Base-by-base conservation (phyloP, 257 asterid species). In the Nicotiana otophora region DNA sequence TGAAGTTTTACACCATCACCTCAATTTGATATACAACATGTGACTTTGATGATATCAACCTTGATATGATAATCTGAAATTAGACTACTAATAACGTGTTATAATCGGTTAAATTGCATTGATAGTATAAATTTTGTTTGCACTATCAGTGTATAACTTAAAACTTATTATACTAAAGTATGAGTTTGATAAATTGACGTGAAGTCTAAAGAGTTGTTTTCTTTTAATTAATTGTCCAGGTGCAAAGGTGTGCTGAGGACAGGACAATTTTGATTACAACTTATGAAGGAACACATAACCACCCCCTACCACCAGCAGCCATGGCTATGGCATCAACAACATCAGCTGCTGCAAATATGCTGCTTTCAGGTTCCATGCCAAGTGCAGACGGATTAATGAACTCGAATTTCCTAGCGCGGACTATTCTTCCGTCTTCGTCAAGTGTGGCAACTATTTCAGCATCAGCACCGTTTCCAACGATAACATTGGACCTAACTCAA, bases 251-350 rank as follows among this genome's bases (percentile, higher is more conserved):
- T 28, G 94, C 92, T 0, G 97, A 93, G 81, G 97, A 93, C 42
- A 83, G 87, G 4, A 84, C 89, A 26, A 88, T 92, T 63, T 55
- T 93, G 83, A 90, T 86, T 87, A 92, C 97, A 2, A 93, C 97
- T 23, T 93, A 93, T 81, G 97, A 93, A 79, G 97, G 97, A 8
- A 89, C 85, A 1, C 97, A 93, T 85, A 93, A 89, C 85, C 97
- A 93, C 81, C 97, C 97, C 39, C 84, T 93, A 23, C 97, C 97
- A 6, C 95, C 97, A 0, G 92, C 97, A 15, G 97, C 97, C 53
- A 84, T 92, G 93, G 97, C 97, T 1, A 92, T 93, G 97, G 94
- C 97, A 20, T 91, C 95, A 55, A 93, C 97, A 66, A 93, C 97
- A 8, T 89, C 97, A 8, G 91, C 95, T 15, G 97, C 97, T 0